Evolutionary conservation across 305 asterid species (phyloP).

Genomic region (Fraxinus sp.): DNA sequence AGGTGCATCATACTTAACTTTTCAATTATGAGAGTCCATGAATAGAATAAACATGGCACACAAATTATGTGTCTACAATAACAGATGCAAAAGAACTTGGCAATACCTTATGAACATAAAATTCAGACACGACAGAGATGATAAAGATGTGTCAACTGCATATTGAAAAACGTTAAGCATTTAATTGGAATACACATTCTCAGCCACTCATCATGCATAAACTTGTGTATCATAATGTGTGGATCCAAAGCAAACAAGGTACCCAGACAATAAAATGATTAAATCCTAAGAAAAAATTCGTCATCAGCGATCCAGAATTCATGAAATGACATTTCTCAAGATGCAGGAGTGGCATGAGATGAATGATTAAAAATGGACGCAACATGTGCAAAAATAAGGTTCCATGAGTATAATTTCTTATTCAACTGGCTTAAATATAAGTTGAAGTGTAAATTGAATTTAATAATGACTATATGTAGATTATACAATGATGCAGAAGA

Average conservation of each 20-base stretch:
- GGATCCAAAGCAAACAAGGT: background rate
- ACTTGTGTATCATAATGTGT: background rate
- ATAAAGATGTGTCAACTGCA: background rate
- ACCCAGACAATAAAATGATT: background rate
- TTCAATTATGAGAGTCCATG: background rate
- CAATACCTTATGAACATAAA: background rate
- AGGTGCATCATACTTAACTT: background rate
- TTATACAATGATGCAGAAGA: background rate
- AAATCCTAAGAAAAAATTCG: background rate
- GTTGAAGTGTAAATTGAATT: slow-evolving; percentile 1
- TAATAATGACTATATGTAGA: background rate
- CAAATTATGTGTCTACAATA: background rate
- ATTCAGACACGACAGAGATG: background rate
- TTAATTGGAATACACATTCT: background rate
- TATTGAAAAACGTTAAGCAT: background rate
- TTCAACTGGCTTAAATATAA: background rate
- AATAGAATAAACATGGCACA: background rate
- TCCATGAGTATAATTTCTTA: slow-evolving; percentile 1
- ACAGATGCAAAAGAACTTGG: background rate
- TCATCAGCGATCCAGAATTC: background rate
- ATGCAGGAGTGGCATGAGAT: background rate
- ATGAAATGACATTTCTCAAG: background rate
- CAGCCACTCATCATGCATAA: background rate
- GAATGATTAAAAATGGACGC: background rate
- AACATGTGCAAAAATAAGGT: background rate